Evolutionary conservation across 139 green algal genomes (phyloP).

Genomic region (Micractinium sp.): DNA sequence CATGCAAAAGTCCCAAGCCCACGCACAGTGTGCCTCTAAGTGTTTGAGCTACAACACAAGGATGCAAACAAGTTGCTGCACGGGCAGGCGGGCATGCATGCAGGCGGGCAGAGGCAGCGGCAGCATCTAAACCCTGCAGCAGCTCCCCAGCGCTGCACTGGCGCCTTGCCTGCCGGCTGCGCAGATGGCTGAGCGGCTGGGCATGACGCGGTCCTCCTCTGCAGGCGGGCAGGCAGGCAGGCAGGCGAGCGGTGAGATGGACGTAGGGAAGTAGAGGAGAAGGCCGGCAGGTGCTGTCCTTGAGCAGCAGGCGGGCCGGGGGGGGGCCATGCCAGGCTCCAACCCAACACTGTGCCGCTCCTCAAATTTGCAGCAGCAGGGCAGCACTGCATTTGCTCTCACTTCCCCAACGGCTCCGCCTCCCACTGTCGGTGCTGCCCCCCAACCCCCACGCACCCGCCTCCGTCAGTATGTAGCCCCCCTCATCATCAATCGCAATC

Average conservation of each 20-base stretch:
- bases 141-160: background rate
- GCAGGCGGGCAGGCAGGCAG: background rate
- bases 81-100: background rate
- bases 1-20: background rate
- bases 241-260: background rate
- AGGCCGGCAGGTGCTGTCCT: background rate
- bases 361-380: too few relatives aligned
- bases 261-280: background rate
- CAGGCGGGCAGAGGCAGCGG: background rate
- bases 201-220: slow-evolving; percentile 32
- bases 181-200: background rate
- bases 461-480: slow-evolving; percentile 34
- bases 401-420: too few relatives aligned
- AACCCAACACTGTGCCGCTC: background rate
- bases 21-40: background rate
- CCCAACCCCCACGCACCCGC: background rate
- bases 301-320: background rate
- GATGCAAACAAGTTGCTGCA: background rate
- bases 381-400: too few relatives aligned
- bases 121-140: background rate
- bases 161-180: slow-evolving; percentile 1
- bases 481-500: slow-evolving; percentile 38
- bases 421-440: too few relatives aligned
- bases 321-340: background rate
- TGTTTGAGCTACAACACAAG: background rate